Evolutionary conservation across 1,284 basidiomycete genomes (phyloP), one percentile per base, ranked within the genome.

Genomic region (Ustilago vetiveriae): DNA sequence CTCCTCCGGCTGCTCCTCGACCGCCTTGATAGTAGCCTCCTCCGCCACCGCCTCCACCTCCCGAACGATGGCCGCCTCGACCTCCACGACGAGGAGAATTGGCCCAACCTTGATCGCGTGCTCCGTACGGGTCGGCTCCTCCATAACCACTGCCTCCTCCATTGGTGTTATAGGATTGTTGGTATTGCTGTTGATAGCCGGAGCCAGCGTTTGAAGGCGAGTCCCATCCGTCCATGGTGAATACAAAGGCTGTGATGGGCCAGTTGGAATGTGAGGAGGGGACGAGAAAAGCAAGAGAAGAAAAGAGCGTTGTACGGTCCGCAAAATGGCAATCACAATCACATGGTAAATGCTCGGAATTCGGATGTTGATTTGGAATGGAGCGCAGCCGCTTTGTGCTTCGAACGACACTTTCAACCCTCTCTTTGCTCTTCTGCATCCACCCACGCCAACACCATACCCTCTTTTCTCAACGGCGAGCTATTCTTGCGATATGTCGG

Each of bases 31-130:
- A 39, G 33, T 55, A 43, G 2, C 58, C 52, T 16, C 43, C 57
- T 2, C 50, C 50, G 7, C 65, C 50, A 8, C 67, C 62, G 4
- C 36, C 47, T 1, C 54, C 54, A 4, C 63, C 52, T 9, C 50
- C 46, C 7, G 36, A 40, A 4, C 50, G 48, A 44, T 48, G 33
- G 0, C 60, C 7, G 27, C 27, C 52, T 14, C 68, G 37, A 42
- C 64, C 69, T n/a, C 64, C 59, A 24, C 65, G 43, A 46, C 64
- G 60, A 35, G 66, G 66, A 40, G 48, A 49, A 35, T 63, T 55
- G 41, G 59, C 40, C 66, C 66, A 69, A 6, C 63, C 63, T 29
- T 58, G 59, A 47, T 56, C 59, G 30, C 49, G 50, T 13, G 26
- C 41, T 26, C 52, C 46, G 14, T 50, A 41, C 9, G 44, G 33